Conservation (phyloP, 2,329 filamentous ascomycete genomes). For the Tolypocladium amazonense region DNA sequence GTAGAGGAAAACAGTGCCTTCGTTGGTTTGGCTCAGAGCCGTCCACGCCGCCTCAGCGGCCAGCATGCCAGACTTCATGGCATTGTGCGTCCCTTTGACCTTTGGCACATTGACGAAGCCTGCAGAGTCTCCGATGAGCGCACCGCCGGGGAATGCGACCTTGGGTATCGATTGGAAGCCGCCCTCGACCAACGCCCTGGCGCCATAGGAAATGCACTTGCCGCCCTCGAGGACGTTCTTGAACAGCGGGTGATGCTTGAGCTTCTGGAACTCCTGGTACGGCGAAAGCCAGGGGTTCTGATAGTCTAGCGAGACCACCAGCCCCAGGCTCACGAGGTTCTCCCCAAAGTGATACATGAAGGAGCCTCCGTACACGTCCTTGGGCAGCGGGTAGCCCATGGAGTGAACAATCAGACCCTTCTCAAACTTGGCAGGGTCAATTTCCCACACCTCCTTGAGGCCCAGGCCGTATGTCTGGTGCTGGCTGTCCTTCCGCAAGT, state of each 20-base stretch:
- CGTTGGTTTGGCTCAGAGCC: slow-evolving; percentile 50
- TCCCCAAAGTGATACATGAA: slow-evolving; percentile 99
- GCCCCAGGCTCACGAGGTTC: slow-evolving; percentile 83
- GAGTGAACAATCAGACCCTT: slow-evolving; percentile 80
- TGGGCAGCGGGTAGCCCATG: slow-evolving; percentile 82
- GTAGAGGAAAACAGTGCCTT: slow-evolving; percentile 77
- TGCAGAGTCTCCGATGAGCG: slow-evolving; percentile 89
- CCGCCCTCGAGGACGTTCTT: slow-evolving; percentile 80
- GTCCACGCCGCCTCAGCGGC: slow-evolving; percentile 83
- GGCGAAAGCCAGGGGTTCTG: slow-evolving; percentile 93
- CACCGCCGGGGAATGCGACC: slow-evolving; percentile 90
- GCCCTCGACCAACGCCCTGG: slow-evolving; percentile 83
- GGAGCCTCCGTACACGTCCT: slow-evolving; percentile 89
- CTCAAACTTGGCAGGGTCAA: slow-evolving; percentile 84
- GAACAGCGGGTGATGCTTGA: slow-evolving; percentile 96
- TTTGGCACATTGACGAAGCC: slow-evolving; percentile 97
- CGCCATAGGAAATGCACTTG: slow-evolving; percentile 95
- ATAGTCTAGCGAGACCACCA: slow-evolving; percentile 92
- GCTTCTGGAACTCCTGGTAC: slow-evolving; percentile 93
- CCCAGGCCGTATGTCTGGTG: slow-evolving; percentile 93
- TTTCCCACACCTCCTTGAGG: slow-evolving; percentile 95
- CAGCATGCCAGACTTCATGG: slow-evolving; percentile 95
- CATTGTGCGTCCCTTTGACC: slow-evolving; percentile 96
- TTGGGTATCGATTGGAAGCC: slow-evolving; percentile 98
- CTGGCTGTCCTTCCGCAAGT: slow-evolving; percentile 78